Conservation (phyloP, 371 early-diverging fungal species). For the Mortierella sp. region DNA sequence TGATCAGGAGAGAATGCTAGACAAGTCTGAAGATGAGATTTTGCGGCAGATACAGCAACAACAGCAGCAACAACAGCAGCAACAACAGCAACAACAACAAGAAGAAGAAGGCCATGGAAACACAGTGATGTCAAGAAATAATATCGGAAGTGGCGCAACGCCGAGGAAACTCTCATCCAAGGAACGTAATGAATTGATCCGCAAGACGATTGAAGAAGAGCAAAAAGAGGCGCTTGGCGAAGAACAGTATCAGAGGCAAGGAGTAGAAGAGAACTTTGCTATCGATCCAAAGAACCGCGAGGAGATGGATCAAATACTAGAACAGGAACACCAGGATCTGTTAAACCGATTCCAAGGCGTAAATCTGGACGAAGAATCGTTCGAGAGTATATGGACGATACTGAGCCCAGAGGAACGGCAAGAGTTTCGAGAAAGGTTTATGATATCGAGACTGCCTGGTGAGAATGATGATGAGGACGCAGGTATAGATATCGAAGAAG, state of each 20-base stretch:
- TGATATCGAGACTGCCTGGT: slow-evolving; percentile 11
- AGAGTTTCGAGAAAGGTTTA: slow-evolving; percentile 62
- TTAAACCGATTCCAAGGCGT: slow-evolving; percentile 62
- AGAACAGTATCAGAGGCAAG: neutral
- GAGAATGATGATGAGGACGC: slow-evolving; percentile 2
- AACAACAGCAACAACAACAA: neutral
- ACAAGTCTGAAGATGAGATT: slow-evolving; percentile 32
- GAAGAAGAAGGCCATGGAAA: neutral
- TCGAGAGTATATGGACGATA: slow-evolving; percentile 65
- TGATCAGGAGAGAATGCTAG: slow-evolving; percentile 32
- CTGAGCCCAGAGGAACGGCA: slow-evolving; percentile 65
- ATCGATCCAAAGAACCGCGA: slow-evolving; percentile 37
- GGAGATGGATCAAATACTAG: slow-evolving; percentile 42
- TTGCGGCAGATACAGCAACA: slow-evolving; percentile 15
- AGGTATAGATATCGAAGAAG: neutral
- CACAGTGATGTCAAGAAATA: neutral
- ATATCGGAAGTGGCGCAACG: neutral
- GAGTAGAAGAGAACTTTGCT: slow-evolving; percentile 28
- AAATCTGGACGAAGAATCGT: slow-evolving; percentile 65
- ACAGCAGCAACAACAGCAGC: slow-evolving; percentile 1
- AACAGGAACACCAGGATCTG: slow-evolving; percentile 61
- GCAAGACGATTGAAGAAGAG: slow-evolving; percentile 34
- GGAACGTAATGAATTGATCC: slow-evolving; percentile 43
- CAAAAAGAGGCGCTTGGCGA: neutral
- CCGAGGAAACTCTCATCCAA: slow-evolving; percentile 24